Percentiles rank a stretch among this genome's conserved stretches.
Evolutionary conservation across 768 basidiomycete genomes (phyloP).

Genomic region (Cantharellus cinnabarinus): DNA sequence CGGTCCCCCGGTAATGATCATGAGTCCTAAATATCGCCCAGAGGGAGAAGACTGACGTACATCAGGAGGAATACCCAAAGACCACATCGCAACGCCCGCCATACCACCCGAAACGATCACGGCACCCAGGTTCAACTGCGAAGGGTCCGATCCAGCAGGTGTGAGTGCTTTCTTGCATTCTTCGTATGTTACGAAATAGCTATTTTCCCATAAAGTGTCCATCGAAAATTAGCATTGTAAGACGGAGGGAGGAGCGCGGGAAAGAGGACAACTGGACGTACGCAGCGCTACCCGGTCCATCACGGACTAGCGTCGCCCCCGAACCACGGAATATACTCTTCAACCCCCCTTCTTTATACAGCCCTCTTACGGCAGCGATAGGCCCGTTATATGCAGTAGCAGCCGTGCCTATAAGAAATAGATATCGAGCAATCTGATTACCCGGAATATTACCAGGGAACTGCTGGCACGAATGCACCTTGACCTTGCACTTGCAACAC

Average conservation of each 20-base stretch:
- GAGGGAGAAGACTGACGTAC: slow-evolving; percentile 25
- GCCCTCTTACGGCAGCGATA: slow-evolving; percentile 67
- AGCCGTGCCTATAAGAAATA: slow-evolving; percentile 39
- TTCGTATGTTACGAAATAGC: slow-evolving; percentile 96
- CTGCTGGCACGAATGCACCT: slow-evolving; percentile 2
- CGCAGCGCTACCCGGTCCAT: slow-evolving; percentile 94
- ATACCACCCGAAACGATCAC: slow-evolving; percentile 83
- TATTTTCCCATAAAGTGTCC: slow-evolving; percentile 14
- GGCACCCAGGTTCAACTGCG: slow-evolving; percentile 64
- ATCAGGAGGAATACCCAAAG: slow-evolving; percentile 90
- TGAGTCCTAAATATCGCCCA: neutral
- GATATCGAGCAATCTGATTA: slow-evolving; percentile 39
- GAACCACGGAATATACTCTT: slow-evolving; percentile 85
- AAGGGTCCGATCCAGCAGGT: slow-evolving; percentile 56
- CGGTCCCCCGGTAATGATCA: neutral
- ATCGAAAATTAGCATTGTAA: neutral
- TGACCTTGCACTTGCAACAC: slow-evolving; percentile 47
- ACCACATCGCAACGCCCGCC: slow-evolving; percentile 97
- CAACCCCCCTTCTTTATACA: slow-evolving; percentile 87
- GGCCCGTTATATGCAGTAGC: slow-evolving; percentile 72
- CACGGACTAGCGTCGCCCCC: slow-evolving; percentile 78
- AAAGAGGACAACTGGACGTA: slow-evolving; percentile 23
- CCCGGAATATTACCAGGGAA: slow-evolving; percentile 7
- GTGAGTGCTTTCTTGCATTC: slow-evolving; percentile 74
- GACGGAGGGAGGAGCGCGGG: neutral